A percentile compares a stretch with the other conserved stretches of the same genome.
phyloP scores from a whole-genome alignment of 352 stramenopile species.

The Globisporangium nunn region DNA sequence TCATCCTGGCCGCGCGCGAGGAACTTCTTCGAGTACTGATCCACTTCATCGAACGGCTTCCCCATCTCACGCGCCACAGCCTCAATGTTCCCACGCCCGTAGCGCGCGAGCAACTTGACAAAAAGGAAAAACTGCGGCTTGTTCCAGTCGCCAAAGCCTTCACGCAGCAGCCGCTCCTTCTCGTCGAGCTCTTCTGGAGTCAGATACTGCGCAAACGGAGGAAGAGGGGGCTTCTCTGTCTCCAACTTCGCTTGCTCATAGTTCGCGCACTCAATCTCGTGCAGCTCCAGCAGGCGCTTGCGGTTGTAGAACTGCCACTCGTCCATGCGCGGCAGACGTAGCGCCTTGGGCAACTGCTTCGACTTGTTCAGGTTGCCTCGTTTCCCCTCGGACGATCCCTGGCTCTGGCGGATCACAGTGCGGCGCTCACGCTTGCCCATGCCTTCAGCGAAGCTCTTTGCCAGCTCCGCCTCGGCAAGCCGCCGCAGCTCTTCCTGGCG shows the following conservation, averaged over 20 bases:
- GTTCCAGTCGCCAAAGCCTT: constrained; percentile 85
- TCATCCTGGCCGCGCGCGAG: constrained; percentile 62
- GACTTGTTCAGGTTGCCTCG: constrained; percentile 43
- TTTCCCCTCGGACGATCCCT: constrained; percentile 37
- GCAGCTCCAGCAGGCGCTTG: constrained; percentile 65
- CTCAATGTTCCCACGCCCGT: constrained; percentile 67
- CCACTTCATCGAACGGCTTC: constrained; percentile 72
- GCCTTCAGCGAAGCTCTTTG: constrained; percentile 63
- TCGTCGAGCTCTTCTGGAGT: constrained; percentile 85
- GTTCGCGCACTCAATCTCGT: constrained; percentile 77
- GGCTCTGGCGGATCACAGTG: constrained; percentile 63
- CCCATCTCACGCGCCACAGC: constrained; percentile 79
- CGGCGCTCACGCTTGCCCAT: constrained; percentile 82
- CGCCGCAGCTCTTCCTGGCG: constrained; percentile 81
- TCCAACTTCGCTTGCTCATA: constrained; percentile 74
- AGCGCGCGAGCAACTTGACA: constrained; percentile 76
- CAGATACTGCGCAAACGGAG: constrained; percentile 72
- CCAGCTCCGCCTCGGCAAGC: constrained; percentile 77
- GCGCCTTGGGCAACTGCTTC: constrained; percentile 73
- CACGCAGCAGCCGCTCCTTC: constrained; percentile 86
- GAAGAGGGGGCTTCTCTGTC: constrained; percentile 68
- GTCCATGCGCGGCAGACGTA: constrained; percentile 78
- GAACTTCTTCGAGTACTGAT: constrained; percentile 63
- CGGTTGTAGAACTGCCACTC: constrained; percentile 89
- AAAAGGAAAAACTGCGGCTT: constrained; percentile 86